Conservation (phyloP, 495 filamentous ascomycete species). For the Tricharina praecox region DNA sequence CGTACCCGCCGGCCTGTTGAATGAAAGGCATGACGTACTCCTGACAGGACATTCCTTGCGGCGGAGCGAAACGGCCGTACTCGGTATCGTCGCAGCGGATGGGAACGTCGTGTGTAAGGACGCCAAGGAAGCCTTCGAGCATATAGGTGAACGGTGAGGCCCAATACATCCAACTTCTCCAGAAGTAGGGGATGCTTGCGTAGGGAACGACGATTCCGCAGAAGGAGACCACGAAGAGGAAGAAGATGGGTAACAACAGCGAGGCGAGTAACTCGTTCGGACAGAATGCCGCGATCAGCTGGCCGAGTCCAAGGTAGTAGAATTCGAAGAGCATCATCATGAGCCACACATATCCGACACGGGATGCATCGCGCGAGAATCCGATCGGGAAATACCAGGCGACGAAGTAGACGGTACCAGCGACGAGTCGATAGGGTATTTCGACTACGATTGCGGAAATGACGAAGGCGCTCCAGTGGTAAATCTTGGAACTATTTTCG, state of each 20-base stretch:
- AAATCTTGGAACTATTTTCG: slow-evolving; percentile 51
- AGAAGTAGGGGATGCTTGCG: slow-evolving; percentile 39
- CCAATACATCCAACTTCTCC: slow-evolving; percentile 55
- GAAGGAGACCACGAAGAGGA: slow-evolving; percentile 46
- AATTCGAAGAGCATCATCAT: slow-evolving; percentile 49
- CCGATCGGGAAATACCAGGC: slow-evolving; percentile 44
- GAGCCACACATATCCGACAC: slow-evolving; percentile 15
- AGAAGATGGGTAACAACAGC: slow-evolving; percentile 48
- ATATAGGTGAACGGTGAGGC: slow-evolving; percentile 48
- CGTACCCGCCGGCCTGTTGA: slow-evolving; percentile 30
- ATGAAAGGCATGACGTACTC: slow-evolving; percentile 35
- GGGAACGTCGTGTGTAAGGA: slow-evolving; percentile 37
- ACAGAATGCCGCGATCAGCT: slow-evolving; percentile 56
- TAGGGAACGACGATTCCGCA: slow-evolving; percentile 48
- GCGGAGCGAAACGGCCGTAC: slow-evolving; percentile 40
- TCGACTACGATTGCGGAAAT: slow-evolving; percentile 53
- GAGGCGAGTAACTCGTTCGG: slow-evolving; percentile 58
- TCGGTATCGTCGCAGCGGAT: slow-evolving; percentile 41
- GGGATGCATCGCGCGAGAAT: slow-evolving; percentile 24
- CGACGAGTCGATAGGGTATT: slow-evolving; percentile 49
- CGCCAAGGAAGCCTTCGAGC: slow-evolving; percentile 39
- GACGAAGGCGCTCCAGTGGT: slow-evolving; percentile 58
- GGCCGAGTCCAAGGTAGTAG: slow-evolving; percentile 57
- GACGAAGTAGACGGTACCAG: slow-evolving; percentile 42
- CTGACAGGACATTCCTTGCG: slow-evolving; percentile 35